These are phyloP conservation scores for Carallia pectinifolia DNA, from an alignment of 345 rosid species.

Conservation along the genomic window DNA sequence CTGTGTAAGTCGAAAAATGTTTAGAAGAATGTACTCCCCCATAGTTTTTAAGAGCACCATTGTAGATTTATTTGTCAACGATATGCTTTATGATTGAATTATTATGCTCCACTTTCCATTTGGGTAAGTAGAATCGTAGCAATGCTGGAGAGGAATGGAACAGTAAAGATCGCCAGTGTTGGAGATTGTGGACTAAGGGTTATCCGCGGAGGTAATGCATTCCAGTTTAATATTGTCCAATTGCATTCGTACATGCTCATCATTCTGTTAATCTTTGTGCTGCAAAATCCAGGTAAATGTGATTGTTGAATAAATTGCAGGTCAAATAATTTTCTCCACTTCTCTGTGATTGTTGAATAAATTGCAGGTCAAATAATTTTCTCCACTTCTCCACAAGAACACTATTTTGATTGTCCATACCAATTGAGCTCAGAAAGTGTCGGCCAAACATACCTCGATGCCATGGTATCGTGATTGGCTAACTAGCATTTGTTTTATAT, in stretches of 20 bases:
- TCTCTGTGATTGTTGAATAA: slow-evolving; percentile 23
- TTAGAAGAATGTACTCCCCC: neutral
- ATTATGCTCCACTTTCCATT: slow-evolving; percentile 6
- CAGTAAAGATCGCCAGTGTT: slow-evolving; percentile 65
- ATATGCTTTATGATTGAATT: neutral
- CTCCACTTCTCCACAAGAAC: slow-evolving; percentile 79
- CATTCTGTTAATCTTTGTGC: neutral
- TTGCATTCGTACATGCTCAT: neutral
- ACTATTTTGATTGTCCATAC: slow-evolving; percentile 85
- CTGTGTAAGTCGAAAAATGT: slow-evolving; percentile 45
- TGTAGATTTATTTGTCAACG: neutral
- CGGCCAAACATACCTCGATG: slow-evolving; percentile 82
- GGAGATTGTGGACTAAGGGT: slow-evolving; percentile 87
- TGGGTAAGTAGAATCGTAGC: slow-evolving; percentile 59
- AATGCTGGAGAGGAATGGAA: slow-evolving; percentile 68
- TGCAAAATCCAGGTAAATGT: neutral
- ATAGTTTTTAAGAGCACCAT: slow-evolving; percentile 17
- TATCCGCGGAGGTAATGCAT: slow-evolving; percentile 55
- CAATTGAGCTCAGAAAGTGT: slow-evolving; percentile 77
- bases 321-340: slow-evolving; percentile 59
- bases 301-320: slow-evolving; percentile 32
- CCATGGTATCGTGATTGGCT: slow-evolving; percentile 49
- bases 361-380: slow-evolving; percentile 60
- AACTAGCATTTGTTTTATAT: neutral
- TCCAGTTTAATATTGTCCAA: neutral